Conservation (phyloP, 805 yeast genomes). For the Candida adriatica region DNA sequence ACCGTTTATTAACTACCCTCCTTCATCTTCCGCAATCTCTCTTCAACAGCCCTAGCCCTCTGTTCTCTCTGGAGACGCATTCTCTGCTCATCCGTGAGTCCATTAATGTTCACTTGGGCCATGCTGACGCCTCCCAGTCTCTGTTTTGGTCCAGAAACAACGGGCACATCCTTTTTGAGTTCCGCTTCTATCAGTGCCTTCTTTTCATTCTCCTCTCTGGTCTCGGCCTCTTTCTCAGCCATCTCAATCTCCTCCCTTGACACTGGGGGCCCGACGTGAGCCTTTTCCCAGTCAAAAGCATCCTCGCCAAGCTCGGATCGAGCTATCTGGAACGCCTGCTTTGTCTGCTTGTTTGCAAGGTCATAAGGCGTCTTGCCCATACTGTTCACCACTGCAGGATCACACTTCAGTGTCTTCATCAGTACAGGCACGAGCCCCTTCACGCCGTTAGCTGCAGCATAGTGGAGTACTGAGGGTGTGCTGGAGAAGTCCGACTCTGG, state of each 20-base stretch:
- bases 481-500: constrained; percentile 47
- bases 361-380: constrained; percentile 66
- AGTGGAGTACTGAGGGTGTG: constrained; percentile 75
- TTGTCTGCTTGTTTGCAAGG: constrained; percentile 41
- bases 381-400: constrained; percentile 52
- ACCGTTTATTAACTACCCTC: too few species aligned
- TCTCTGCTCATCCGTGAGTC: constrained; percentile 68
- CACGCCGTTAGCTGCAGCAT: constrained; percentile 62
- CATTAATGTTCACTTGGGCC: constrained; percentile 40
- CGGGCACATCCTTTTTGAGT: constrained; percentile 28
- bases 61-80: constrained; percentile 84
- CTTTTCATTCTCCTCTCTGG: constrained; percentile 32
- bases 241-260: constrained; percentile 48
- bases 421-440: constrained; percentile 59
- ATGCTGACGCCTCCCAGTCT: constrained; percentile 24
- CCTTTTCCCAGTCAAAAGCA: constrained; percentile 60
- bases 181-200: constrained; percentile 37
- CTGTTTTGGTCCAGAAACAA: constrained; percentile 31
- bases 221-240: constrained; percentile 29
- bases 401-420: constrained; percentile 57
- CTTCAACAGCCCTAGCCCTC: constrained; percentile 95
- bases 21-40: constrained; percentile 33
- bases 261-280: constrained; percentile 58
- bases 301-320: constrained; percentile 64
- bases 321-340: constrained; percentile 58